Evolutionary conservation across 305 asterid species (phyloP).

Genomic region (Rubia peregrina): DNA sequence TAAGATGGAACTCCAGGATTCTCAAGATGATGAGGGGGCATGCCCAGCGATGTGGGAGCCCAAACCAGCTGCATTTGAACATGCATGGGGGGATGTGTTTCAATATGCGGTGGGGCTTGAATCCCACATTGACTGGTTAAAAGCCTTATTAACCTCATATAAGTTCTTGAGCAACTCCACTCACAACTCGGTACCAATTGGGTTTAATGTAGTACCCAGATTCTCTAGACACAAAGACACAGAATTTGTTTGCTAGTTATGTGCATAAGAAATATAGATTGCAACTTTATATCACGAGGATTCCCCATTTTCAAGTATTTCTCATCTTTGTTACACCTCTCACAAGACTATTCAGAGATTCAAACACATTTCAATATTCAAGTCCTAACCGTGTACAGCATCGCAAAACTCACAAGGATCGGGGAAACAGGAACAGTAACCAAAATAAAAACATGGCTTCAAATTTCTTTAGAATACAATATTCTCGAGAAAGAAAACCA

Average conservation of each 20-base stretch:
- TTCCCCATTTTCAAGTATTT: neutral
- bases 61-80: too few species aligned
- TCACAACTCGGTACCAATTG: neutral
- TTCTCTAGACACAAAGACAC: neutral
- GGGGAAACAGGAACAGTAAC: neutral
- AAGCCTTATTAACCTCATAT: neutral
- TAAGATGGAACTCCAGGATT: neutral
- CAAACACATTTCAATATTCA: too few species aligned
- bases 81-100: too few species aligned
- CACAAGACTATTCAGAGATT: neutral
- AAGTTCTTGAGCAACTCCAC: neutral
- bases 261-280: neutral
- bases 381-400: neutral
- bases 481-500: neutral
- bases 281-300: neutral
- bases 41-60: too few species aligned
- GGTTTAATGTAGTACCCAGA: neutral
- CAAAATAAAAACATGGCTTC: neutral
- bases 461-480: neutral
- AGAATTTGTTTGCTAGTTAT: neutral
- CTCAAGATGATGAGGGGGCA: neutral
- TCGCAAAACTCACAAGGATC: neutral
- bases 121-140: too few species aligned
- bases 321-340: neutral
- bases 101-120: too few species aligned